phyloP scores from a whole-genome alignment of 495 filamentous ascomycete species.

The Margaritispora aquatica region DNA sequence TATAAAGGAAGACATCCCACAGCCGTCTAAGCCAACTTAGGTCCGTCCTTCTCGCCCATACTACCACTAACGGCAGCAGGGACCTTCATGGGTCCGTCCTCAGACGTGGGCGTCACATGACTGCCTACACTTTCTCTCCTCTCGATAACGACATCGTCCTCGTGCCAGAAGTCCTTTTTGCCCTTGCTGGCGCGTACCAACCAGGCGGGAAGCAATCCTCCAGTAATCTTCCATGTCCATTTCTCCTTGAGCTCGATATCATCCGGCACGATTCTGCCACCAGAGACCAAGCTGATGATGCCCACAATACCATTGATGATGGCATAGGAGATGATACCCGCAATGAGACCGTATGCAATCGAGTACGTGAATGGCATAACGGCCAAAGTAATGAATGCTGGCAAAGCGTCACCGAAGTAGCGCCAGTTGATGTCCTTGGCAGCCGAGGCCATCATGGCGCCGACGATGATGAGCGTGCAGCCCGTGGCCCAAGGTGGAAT shows the following conservation, averaged over 20 bases:
- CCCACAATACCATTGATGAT: conserved; percentile 58
- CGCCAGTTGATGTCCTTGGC: conserved; percentile 77
- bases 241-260: conserved; percentile 16
- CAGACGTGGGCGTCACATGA: background rate
- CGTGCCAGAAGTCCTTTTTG: conserved; percentile 4
- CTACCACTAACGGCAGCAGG: background rate
- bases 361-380: conserved; percentile 82
- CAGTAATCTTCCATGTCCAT: conserved; percentile 24
- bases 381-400: conserved; percentile 72
- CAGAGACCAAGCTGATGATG: conserved; percentile 53
- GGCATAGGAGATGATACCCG: conserved; percentile 66
- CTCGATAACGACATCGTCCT: background rate
- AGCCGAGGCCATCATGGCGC: conserved; percentile 70
- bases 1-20: background rate
- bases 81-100: background rate
- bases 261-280: conserved; percentile 31
- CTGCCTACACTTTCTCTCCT: background rate
- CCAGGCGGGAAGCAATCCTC: background rate
- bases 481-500: conserved; percentile 83
- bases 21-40: background rate
- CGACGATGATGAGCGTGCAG: conserved; percentile 73
- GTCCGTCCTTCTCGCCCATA: background rate
- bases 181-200: background rate
- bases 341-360: conserved; percentile 64
- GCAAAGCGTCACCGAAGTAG: conserved; percentile 70